A percentile compares a stretch with the other conserved stretches of the same genome.
phyloP scores from a whole-genome alignment of 148 eudicot genomes.

The Chenopodium album region DNA sequence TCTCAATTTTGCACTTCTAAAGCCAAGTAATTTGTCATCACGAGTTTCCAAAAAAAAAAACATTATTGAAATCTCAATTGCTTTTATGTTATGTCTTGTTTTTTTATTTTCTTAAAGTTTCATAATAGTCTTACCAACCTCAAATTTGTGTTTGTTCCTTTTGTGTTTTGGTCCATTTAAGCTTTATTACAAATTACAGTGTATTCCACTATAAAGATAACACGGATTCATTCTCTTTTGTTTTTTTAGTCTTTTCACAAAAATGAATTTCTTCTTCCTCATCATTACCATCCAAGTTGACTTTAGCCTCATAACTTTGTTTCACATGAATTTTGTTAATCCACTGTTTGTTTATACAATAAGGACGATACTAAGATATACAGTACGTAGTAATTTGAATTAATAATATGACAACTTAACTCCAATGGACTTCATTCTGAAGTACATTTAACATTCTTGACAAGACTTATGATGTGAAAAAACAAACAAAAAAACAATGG shows the following conservation, averaged over 20 bases:
- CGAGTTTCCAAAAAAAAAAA: not conserved
- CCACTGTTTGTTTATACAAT: too few relatives aligned
- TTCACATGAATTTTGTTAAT: too few relatives aligned
- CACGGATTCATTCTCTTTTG: not conserved
- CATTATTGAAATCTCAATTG: not conserved
- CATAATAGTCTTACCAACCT: conserved; percentile 13
- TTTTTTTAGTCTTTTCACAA: conserved; percentile 17
- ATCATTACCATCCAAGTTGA: not conserved
- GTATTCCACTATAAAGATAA: conserved; percentile 3
- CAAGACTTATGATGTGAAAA: too few relatives aligned
- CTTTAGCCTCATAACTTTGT: not conserved
- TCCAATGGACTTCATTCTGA: too few relatives aligned
- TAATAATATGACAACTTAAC: too few relatives aligned
- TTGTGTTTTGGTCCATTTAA: not conserved
- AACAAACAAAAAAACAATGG: not conserved
- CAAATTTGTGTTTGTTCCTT: not conserved
- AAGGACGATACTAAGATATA: too few relatives aligned
- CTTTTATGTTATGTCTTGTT: not conserved
- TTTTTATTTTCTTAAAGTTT: not conserved
- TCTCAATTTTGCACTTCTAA: not conserved
- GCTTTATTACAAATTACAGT: not conserved
- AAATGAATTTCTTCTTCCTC: not conserved
- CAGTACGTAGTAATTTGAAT: too few relatives aligned
- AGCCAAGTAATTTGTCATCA: not conserved
- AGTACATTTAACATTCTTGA: too few relatives aligned